Base-by-base conservation (phyloP, 1,284 basidiomycete species). In the Meripilus lineatus region DNA sequence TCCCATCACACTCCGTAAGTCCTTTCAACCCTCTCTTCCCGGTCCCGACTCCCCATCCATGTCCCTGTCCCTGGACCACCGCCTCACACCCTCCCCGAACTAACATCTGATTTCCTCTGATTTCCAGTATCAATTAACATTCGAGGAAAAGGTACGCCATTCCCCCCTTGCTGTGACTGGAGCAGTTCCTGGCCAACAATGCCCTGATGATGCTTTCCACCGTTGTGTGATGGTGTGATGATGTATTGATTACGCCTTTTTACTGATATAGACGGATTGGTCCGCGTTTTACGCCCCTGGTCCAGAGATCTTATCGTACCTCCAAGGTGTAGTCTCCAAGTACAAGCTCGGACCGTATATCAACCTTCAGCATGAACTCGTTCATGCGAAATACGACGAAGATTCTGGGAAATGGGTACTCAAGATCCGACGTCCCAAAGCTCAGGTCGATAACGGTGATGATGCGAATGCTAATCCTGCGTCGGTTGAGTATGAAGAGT, bases 121-220 rank as follows among this genome's bases (percentile, higher is more conserved):
- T 35, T 51, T n/a, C n/a, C n/a, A 80, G 75, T 80, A 79, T 54
- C 75, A 77, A 57, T 64, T 73, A 11, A 72, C 73, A 0, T 81
- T 80, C 42, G 73, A 75, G 46, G 61, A 66, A 13, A 76, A 77
- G 46, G 74, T 53, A 22, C 68, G 47, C 35, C 13, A 1, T 22
- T 21, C 14, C 15, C 13, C 13, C 11, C 33, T 46, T 59, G 45
- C 18, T 18, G 28, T 4, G 7, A 10, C 32, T 39, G 36, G 7
- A 10, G 26, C 22, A 26, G 38, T n/a, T 15, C 11, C 8, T 25
- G 10, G 8, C 18, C 21, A 18, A 21, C 28, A 21, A n/a, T 34
- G 24, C 33, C 28, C 38, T 17, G 14, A 43, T 42, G 26, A 22
- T 7, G 30, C 18, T 17, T 26, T 30, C 41, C 24, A 20, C 23